Evolutionary conservation across 2,329 filamentous ascomycete genomes (phyloP).

Genomic region (Ceratocystis papillata): DNA sequence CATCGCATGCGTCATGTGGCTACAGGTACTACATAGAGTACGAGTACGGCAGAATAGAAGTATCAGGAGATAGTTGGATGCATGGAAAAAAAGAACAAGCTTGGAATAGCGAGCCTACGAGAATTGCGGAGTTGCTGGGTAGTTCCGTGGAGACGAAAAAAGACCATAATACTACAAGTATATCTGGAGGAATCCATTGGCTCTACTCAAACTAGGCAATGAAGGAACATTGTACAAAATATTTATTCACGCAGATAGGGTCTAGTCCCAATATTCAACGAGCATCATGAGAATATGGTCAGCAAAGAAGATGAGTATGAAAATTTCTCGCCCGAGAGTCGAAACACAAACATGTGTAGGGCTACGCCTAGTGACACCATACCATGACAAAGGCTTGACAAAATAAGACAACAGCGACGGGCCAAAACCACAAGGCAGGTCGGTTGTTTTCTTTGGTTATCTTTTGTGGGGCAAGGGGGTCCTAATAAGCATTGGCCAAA

Average conservation of each 20-base stretch:
- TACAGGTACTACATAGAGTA: too few relatives aligned
- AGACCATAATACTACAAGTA: not conserved
- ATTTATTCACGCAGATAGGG: too few relatives aligned
- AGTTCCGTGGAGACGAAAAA: not conserved
- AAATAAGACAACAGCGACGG: not conserved
- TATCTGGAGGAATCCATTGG: not conserved
- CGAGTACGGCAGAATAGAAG: not conserved
- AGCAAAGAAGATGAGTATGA: not conserved
- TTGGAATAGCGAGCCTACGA: not conserved
- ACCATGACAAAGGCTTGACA: conserved; percentile 3
- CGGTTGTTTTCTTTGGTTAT: not conserved
- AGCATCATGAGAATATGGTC: not conserved
- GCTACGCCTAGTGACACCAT: not conserved
- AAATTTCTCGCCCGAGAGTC: not conserved
- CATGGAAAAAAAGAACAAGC: not conserved
- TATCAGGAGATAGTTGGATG: not conserved
- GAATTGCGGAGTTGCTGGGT: not conserved
- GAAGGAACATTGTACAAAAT: too few relatives aligned
- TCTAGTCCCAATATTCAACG: not conserved
- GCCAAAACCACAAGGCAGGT: not conserved
- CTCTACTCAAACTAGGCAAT: not conserved
- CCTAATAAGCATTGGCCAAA: not conserved
- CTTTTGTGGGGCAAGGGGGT: not conserved
- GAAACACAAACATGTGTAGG: not conserved
- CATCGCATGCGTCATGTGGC: too few relatives aligned